A percentile compares a stretch with the other conserved stretches of the same genome.
phyloP scores from a whole-genome alignment of 2,329 filamentous ascomycete genomes.

The Cladorrhinum sp. region DNA sequence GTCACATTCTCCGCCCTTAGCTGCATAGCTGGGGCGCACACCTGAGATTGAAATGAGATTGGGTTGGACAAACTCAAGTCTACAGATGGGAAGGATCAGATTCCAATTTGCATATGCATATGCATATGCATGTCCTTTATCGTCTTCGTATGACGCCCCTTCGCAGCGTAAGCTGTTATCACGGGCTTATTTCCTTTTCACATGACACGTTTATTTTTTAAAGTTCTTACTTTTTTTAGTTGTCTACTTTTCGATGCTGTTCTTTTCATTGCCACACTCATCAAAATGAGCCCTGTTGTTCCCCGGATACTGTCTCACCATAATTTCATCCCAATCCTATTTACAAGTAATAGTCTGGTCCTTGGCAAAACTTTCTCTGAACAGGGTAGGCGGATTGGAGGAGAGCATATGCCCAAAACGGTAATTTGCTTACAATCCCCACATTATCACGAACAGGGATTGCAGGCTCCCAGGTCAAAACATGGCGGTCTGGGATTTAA shows the following conservation, averaged over 20 bases:
- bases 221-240: neutral
- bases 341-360: too few species aligned
- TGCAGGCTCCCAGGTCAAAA: too few species aligned
- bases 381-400: neutral
- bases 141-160: neutral
- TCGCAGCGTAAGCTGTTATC: neutral
- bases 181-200: neutral
- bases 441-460: too few species aligned
- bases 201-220: neutral
- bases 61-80: neutral
- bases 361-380: neutral
- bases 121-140: neutral
- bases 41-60: neutral
- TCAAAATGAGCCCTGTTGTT: too few species aligned
- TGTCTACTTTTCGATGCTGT: neutral
- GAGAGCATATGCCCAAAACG: neutral
- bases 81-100: neutral
- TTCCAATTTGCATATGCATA: neutral
- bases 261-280: neutral
- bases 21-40: neutral
- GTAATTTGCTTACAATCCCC: neutral
- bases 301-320: too few species aligned
- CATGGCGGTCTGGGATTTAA: neutral
- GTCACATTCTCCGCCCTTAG: neutral
- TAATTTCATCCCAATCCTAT: too few species aligned